Percentiles rank a stretch among this genome's conserved stretches.
These are phyloP conservation scores for Phialophora verrucosa DNA, from an alignment of 2,329 filamentous ascomycete genomes.

Conservation along the genomic window DNA sequence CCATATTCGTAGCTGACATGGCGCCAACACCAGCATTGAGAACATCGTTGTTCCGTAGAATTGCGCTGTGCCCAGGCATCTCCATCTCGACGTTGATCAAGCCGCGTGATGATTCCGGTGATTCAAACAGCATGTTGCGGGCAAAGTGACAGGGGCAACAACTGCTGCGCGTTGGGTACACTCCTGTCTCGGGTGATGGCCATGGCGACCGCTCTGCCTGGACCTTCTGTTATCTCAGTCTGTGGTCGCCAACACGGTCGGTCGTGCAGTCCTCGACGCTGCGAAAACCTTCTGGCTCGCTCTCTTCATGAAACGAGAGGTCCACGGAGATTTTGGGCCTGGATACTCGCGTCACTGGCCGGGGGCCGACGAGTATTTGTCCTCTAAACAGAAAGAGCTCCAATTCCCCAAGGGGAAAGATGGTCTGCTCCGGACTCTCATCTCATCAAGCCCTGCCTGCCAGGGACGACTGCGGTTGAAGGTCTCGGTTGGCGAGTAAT, in stretches of 20 bases:
- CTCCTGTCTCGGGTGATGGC: constrained; percentile 1
- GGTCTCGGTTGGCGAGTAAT: not conserved
- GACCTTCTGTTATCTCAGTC: not conserved
- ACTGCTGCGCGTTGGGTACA: not conserved
- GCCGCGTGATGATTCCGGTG: not conserved
- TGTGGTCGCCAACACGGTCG: not conserved
- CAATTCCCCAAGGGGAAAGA: not conserved
- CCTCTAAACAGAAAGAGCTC: not conserved
- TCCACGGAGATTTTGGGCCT: not conserved
- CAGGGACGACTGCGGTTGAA: not conserved
- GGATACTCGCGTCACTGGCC: not conserved
- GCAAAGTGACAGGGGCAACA: not conserved
- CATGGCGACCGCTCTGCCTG: not conserved
- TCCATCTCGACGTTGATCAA: not conserved
- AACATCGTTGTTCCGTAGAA: not conserved
- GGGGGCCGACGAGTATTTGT: not conserved
- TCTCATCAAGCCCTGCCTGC: not conserved
- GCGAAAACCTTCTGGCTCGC: not conserved
- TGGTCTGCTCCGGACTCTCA: not conserved
- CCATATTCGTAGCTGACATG: not conserved
- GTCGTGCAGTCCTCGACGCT: not conserved
- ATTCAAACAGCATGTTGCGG: not conserved
- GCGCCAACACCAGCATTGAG: not conserved
- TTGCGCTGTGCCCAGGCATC: not conserved
- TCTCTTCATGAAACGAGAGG: not conserved